Percentiles rank a stretch among this genome's conserved stretches.
Conservation (phyloP, 2,329 filamentous ascomycete species). For the Ophiostoma populinum region DNA sequence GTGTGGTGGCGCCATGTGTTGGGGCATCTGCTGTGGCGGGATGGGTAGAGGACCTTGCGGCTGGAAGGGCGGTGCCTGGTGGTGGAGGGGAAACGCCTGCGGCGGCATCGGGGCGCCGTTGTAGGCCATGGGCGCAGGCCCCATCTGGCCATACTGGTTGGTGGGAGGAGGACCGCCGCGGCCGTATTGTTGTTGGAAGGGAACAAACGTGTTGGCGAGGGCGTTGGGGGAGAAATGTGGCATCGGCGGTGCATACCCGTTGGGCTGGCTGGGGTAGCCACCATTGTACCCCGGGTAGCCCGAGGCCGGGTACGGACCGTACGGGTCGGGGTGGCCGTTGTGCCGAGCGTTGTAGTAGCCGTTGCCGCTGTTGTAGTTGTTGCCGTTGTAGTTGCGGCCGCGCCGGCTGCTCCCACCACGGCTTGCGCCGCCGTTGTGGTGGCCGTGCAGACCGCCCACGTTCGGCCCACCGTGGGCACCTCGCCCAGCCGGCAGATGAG, state of each 20-base stretch:
- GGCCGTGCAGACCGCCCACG: constrained; percentile 14
- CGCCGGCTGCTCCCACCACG: constrained; percentile 20
- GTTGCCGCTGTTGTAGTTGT: constrained; percentile 16
- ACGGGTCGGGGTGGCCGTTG: constrained; percentile 16
- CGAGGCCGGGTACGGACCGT: constrained; percentile 19
- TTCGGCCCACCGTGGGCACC: constrained; percentile 35
- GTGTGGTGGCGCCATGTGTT: constrained; percentile 12
- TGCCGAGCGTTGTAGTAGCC: constrained; percentile 13
- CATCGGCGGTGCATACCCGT: constrained; percentile 34
- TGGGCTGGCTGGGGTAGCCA: constrained; percentile 26
- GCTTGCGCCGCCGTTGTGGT: constrained; percentile 13
- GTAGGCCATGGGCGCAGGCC: constrained; percentile 1
- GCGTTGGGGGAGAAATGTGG: constrained; percentile 14
- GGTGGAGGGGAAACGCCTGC: constrained; percentile 4
- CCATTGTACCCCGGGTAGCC: constrained; percentile 35
- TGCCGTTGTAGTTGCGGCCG: constrained; percentile 12
- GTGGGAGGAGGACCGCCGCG: constrained; percentile 26
- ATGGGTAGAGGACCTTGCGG: not conserved
- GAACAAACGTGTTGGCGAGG: constrained; percentile 23
- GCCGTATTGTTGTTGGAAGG: constrained; percentile 30
- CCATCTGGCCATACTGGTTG: constrained; percentile 5
- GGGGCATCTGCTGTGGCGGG: constrained; percentile 29
- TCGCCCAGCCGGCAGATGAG: constrained; percentile 57
- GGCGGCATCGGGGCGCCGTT: not conserved
- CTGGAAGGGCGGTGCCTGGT: constrained; percentile 18